Base-by-base conservation (phyloP, 2,329 filamentous ascomycete genomes). In the Ophiocordyceps camponoti-saundersi region DNA sequence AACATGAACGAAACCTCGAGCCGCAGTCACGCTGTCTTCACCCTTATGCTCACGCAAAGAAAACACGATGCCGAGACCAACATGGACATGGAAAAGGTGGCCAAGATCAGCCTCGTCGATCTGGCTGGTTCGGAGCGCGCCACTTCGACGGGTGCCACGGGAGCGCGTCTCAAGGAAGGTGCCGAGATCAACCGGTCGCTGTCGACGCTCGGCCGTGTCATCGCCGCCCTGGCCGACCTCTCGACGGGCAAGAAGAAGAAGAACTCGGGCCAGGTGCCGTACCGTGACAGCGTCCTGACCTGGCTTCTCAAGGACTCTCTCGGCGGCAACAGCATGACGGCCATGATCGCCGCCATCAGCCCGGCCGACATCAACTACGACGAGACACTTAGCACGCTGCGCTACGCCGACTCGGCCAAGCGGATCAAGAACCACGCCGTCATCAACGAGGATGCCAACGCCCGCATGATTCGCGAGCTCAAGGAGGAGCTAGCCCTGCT, bases 1-100 rank as follows among this genome's bases (percentile, higher is more conserved):
- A 98, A 96, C 74, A 98, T 98, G 92, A 98, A 98, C 71, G 92
- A 96, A 65, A 98, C 93, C 0, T 95, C 88, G 50, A 95, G 88
- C 75, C 82, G 92, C 71, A 96, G 90, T 61, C 92, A 98, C 64
- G 92, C 92, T 40, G 93, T 98, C 46, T 98, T 98, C 62, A 98
- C 93, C 20, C 71, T 98, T 47, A 96, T 90, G 58, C 71, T 98
- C 44, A 95, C 88, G 0, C 92, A 98, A 63, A 96, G 95, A 64
- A 80, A 85, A 50, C 83, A 84, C 59, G 92, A 98, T 60, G 69
- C 77, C 2, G 88, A 95, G 61, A 95, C 92, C 0, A 93, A 88
- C 53, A 93, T 98, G 89, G 87, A 89, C 56, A 85, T 90, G 57
- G 93, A 98, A 65, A 95, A 95, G 65, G 90, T 95, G 6, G 92